Percentiles rank a stretch among this genome's conserved stretches.
These are phyloP conservation scores for Cryoendolithus antarcticus DNA, from an alignment of 2,329 filamentous ascomycete species.

Conservation along the genomic window DNA sequence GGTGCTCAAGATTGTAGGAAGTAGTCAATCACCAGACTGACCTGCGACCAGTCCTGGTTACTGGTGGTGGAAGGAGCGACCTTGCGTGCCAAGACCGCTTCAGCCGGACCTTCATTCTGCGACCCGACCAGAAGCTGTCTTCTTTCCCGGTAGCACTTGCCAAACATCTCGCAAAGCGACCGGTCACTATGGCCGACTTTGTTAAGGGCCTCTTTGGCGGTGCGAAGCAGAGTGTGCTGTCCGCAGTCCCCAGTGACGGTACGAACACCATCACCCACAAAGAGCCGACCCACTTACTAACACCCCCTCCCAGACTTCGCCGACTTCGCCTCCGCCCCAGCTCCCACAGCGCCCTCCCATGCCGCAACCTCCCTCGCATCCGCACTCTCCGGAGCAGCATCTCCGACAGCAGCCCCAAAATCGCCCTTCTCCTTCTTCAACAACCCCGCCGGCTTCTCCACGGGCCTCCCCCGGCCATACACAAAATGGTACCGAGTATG, in stretches of 20 bases:
- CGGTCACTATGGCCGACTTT: constrained; percentile 31
- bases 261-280: constrained; percentile 23
- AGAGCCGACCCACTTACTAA: neutral
- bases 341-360: constrained; percentile 45
- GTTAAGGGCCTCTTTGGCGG: constrained; percentile 60
- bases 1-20: no score
- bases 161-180: neutral
- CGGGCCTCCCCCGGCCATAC: constrained; percentile 43
- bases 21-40: no score
- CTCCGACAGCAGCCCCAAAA: constrained; percentile 20
- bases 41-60: no score
- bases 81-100: no score
- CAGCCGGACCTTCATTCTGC: no score
- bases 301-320: constrained; percentile 58
- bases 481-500: constrained; percentile 96
- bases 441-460: constrained; percentile 25
- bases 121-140: neutral
- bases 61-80: no score
- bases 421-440: constrained; percentile 29
- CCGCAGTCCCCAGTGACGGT: constrained; percentile 48
- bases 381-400: constrained; percentile 32
- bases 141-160: constrained; percentile 1
- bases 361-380: constrained; percentile 44
- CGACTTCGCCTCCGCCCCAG: constrained; percentile 74
- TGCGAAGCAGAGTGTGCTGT: constrained; percentile 44